phyloP scores from a whole-genome alignment of 495 filamentous ascomycete species.

The Oidiodendron maius region DNA sequence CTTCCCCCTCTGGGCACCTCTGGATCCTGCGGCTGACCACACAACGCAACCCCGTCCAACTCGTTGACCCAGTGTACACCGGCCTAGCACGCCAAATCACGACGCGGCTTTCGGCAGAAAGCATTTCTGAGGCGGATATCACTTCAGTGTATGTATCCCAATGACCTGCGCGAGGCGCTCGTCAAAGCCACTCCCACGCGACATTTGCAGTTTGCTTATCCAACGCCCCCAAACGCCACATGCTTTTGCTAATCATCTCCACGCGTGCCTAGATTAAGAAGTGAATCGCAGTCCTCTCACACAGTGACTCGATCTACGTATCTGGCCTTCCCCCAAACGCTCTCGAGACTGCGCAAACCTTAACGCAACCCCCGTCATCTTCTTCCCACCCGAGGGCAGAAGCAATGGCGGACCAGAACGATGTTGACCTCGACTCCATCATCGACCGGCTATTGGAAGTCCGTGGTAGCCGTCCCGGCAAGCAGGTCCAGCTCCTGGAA shows the following conservation, averaged over 20 bases:
- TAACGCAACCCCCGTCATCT: slow-evolving; percentile 11
- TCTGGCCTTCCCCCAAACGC: background rate
- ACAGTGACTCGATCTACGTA: slow-evolving; percentile 13
- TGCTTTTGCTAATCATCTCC: slow-evolving; percentile 14
- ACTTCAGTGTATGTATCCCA: slow-evolving; percentile 23
- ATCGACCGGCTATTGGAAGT: slow-evolving; percentile 98
- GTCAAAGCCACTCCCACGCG: slow-evolving; percentile 1
- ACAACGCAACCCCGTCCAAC: background rate
- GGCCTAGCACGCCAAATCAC: background rate
- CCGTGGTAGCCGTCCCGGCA: slow-evolving; percentile 93
- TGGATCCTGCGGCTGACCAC: background rate
- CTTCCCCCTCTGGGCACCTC: background rate
- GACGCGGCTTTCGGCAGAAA: slow-evolving; percentile 21
- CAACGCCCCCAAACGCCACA: slow-evolving; percentile 5
- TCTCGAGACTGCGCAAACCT: slow-evolving; percentile 20
- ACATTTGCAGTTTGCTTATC: slow-evolving; percentile 4
- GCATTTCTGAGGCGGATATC: slow-evolving; percentile 24
- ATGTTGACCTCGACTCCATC: slow-evolving; percentile 98
- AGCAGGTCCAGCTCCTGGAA: slow-evolving; percentile 96
- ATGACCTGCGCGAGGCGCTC: background rate
- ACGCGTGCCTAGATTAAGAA: slow-evolving; percentile 15
- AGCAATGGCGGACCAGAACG: slow-evolving; percentile 89
- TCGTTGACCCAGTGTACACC: slow-evolving; percentile 11
- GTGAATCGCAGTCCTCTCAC: slow-evolving; percentile 25
- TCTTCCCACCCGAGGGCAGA: slow-evolving; percentile 29